Base-by-base conservation (phyloP, 2,329 filamentous ascomycete species). In the Colletotrichum sp. region DNA sequence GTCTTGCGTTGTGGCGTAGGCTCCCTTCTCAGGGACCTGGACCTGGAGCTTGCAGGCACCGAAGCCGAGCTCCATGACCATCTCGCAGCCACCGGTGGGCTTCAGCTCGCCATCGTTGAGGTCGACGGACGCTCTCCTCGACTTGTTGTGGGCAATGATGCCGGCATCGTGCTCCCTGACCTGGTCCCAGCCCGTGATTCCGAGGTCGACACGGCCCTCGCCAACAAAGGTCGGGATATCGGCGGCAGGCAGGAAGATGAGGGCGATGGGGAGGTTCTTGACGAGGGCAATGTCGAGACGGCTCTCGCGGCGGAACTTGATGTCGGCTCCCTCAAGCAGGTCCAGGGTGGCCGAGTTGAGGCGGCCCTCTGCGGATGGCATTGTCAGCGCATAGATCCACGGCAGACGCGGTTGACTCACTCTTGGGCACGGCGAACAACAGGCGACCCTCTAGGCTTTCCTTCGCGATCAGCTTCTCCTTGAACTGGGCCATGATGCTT, bases 151-250 rank as follows among this genome's bases (percentile, higher is more conserved):
- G 49, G 86, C 84, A 62, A 88, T 87, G 28, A 92, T 88, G 32
- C 87, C 88, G 62, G 94, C 93, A 86, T 96, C 95, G 87, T 98
- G 95, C 86, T 99, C 96, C 77, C 94, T 93, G 65, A 99, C 95
- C 82, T 98, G 96, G 84, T 99, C 97, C 81, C 92, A 92, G 67
- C 97, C 97, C 0, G 97, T 99, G 83, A 99, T 99, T 78, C 97
- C 97, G 18, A 99, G 89, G 83, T 98, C 96, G 64, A 98, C 95
- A 77, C 94, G 93, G 75, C 97, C 97, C 87, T 99, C 96, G 73
- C 96, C 96, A 64, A 99, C 96, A 83, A 99, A 99, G 52, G 96
- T 98, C 7, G 97, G 97, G 83, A 99, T 99, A 84, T 99, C 97
- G 79, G 96, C 96, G 49, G 96, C 97, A 34, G 97, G 97, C 30